phyloP scores from a whole-genome alignment of 345 rosid species.

The Melaleuca quinquenervia region DNA sequence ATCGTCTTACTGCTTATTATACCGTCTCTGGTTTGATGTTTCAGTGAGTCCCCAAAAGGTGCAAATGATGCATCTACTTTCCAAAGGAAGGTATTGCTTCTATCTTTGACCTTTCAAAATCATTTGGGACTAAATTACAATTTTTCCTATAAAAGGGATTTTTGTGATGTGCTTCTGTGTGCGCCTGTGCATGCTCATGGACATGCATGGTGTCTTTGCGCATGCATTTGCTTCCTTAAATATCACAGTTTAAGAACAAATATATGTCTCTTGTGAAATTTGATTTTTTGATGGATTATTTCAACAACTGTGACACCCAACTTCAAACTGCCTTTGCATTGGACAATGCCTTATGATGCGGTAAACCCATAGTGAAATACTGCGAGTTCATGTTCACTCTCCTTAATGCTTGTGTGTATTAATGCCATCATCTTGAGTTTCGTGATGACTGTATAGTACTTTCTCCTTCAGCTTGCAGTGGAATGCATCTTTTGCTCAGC shows the following conservation, averaged over 20 bases:
- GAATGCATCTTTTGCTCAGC: constrained; percentile 99
- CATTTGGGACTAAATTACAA: neutral
- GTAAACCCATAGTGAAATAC: neutral
- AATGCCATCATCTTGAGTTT: neutral
- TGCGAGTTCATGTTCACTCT: neutral
- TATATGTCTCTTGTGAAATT: neutral
- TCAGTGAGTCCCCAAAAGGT: constrained; percentile 97
- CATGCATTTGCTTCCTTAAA: neutral
- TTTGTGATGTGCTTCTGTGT: neutral
- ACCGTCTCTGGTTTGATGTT: constrained; percentile 4
- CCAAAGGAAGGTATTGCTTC: constrained; percentile 74
- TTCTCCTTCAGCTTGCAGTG: constrained; percentile 76
- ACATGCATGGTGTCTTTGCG: neutral
- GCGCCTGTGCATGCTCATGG: neutral
- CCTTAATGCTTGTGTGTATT: neutral
- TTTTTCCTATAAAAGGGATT: neutral
- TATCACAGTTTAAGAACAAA: neutral
- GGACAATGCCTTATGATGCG: neutral
- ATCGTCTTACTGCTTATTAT: neutral
- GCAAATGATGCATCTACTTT: constrained; percentile 97
- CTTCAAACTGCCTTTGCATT: neutral
- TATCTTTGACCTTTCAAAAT: neutral
- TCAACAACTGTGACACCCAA: neutral
- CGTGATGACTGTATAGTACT: neutral
- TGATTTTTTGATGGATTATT: neutral